These are phyloP conservation scores for Aspergillus sergii DNA, from an alignment of 2,329 filamentous ascomycete genomes.

Conservation along the genomic window DNA sequence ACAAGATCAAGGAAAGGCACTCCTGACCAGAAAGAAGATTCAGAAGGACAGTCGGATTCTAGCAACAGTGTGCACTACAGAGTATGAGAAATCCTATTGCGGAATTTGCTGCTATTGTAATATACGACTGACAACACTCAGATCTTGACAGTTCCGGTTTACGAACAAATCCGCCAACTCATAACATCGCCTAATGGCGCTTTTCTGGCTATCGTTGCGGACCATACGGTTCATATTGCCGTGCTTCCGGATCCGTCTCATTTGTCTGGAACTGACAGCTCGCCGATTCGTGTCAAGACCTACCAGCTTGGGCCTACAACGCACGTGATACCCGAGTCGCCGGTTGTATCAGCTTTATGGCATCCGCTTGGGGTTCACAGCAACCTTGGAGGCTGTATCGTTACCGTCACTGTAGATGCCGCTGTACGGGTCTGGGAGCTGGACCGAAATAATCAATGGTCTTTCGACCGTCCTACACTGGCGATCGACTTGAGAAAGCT, in stretches of 20 bases:
- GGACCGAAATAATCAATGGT: constrained; percentile 79
- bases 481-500: constrained; percentile 88
- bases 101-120: too few species aligned
- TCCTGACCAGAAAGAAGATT: constrained; percentile 23
- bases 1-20: constrained; percentile 35
- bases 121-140: constrained; percentile 37
- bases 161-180: constrained; percentile 82
- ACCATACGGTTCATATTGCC: constrained; percentile 84
- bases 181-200: constrained; percentile 79
- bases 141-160: constrained; percentile 76
- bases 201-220: constrained; percentile 82
- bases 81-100: constrained; percentile 23
- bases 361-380: constrained; percentile 77
- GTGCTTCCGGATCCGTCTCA: constrained; percentile 80
- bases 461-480: constrained; percentile 80
- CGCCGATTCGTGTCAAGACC: constrained; percentile 76
- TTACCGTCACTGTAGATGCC: constrained; percentile 87
- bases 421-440: constrained; percentile 90
- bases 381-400: constrained; percentile 71
- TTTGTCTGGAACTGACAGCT: constrained; percentile 68
- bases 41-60: constrained; percentile 27
- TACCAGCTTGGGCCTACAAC: constrained; percentile 91
- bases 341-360: constrained; percentile 82
- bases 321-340: constrained; percentile 82
- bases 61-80: constrained; percentile 39